These are phyloP conservation scores for Cladosporium sp. DNA, from an alignment of 2,329 filamentous ascomycete species.

Conservation along the genomic window DNA sequence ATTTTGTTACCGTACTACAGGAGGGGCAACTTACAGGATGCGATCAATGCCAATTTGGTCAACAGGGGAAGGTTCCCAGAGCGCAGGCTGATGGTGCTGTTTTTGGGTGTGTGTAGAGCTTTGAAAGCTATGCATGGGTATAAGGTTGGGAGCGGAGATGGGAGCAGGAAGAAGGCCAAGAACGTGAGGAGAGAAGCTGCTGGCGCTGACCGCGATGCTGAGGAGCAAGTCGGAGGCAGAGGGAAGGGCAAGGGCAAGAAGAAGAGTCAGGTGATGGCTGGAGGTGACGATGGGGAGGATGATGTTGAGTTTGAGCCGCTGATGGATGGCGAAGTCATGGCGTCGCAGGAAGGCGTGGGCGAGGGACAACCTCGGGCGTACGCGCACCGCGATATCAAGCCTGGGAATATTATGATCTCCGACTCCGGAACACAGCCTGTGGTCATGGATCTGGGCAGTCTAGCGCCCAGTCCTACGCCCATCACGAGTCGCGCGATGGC, in stretches of 20 bases:
- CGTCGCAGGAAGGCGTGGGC: constrained; percentile 62
- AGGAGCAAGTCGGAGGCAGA: constrained; percentile 42
- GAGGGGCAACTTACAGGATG: constrained; percentile 91
- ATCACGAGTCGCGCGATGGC: constrained; percentile 89
- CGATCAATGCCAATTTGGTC: constrained; percentile 97
- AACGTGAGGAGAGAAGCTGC: constrained; percentile 53
- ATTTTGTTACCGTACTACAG: constrained; percentile 94
- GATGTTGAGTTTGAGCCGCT: constrained; percentile 78
- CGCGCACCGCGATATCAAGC: constrained; percentile 95
- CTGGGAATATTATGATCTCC: constrained; percentile 98
- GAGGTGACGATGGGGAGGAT: constrained; percentile 52
- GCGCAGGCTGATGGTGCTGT: constrained; percentile 78
- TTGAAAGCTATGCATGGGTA: constrained; percentile 91
- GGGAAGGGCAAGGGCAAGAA: constrained; percentile 33
- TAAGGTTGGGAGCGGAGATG: constrained; percentile 50
- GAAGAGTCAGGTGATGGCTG: constrained; percentile 1
- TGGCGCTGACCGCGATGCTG: constrained; percentile 47
- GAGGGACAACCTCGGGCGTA: constrained; percentile 73
- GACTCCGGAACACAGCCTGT: constrained; percentile 85
- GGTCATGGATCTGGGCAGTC: constrained; percentile 93
- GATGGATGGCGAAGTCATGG: constrained; percentile 72
- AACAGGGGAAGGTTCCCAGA: constrained; percentile 91
- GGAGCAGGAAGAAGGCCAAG: constrained; percentile 37
- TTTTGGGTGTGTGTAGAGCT: constrained; percentile 86
- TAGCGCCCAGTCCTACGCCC: constrained; percentile 79